Conservation (phyloP, 352 stramenopile species). For the Phytophthora pistaciae region DNA sequence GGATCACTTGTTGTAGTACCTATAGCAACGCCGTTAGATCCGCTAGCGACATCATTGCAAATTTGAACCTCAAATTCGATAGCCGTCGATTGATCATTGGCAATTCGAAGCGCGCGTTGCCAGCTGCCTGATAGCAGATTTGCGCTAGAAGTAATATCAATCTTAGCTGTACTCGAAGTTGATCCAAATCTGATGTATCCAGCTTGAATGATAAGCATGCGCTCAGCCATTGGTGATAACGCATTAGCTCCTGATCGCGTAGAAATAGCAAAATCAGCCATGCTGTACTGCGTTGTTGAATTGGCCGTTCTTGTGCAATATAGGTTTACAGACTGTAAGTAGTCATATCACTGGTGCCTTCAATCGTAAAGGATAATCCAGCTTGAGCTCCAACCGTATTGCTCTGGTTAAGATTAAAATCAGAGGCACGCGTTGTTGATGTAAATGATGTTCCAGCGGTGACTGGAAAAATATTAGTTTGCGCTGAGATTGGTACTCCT, state of each 20-base stretch:
- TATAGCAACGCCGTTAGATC: no score
- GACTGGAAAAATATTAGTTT: no score
- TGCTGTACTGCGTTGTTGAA: background rate
- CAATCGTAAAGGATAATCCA: background rate
- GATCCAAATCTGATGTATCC: background rate
- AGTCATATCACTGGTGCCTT: background rate
- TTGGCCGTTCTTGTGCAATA: background rate
- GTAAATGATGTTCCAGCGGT: background rate
- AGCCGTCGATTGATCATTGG: background rate
- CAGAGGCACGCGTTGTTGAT: background rate
- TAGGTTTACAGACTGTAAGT: background rate
- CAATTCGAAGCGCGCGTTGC: background rate
- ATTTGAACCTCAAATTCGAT: background rate
- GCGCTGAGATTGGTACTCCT: no score
- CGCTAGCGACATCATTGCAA: background rate
- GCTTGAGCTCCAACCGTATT: background rate
- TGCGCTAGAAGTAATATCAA: background rate
- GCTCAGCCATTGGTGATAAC: background rate
- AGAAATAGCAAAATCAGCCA: background rate
- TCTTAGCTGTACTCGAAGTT: no score
- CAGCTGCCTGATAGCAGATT: background rate
- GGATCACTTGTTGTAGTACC: no score
- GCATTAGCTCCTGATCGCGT: background rate
- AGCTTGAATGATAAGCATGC: background rate
- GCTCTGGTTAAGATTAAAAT: background rate